Percentiles rank a stretch among this genome's conserved stretches.
Evolutionary conservation across 129 eudicot genomes (phyloP).

Genomic region (Ambrosia trifida): DNA sequence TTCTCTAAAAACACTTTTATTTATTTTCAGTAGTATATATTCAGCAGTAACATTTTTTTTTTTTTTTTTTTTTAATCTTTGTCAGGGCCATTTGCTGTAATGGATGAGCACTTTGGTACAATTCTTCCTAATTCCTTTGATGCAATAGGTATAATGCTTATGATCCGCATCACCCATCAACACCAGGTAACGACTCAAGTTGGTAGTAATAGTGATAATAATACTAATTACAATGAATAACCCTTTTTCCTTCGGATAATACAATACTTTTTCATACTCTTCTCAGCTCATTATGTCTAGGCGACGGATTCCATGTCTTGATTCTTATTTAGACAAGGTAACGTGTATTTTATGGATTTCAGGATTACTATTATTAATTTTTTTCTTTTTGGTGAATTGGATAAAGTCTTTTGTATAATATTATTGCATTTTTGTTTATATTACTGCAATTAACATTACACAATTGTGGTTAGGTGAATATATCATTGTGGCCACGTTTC

Average conservation of each 20-base stretch:
- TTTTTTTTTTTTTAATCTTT: slow-evolving; percentile 6
- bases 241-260: not conserved
- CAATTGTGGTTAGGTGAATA: slow-evolving; percentile 65
- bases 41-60: not conserved
- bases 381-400: not conserved
- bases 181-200: slow-evolving; percentile 70
- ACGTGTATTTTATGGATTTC: slow-evolving; percentile 15
- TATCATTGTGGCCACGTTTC: slow-evolving; percentile 94
- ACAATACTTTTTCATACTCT: not conserved
- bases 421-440: not conserved
- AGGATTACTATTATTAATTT: not conserved
- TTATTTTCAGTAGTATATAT: not conserved
- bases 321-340: slow-evolving; percentile 96
- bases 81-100: slow-evolving; percentile 83
- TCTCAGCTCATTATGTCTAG: slow-evolving; percentile 96
- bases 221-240: not conserved
- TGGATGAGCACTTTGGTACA: slow-evolving; percentile 87
- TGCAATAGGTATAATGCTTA: slow-evolving; percentile 97
- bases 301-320: slow-evolving; percentile 93
- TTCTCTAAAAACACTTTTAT: slow-evolving; percentile 4
- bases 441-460: slow-evolving; percentile 3
- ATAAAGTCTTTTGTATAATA: not conserved
- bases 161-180: slow-evolving; percentile 93
- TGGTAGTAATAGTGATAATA: not conserved
- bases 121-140: slow-evolving; percentile 85